Conservation (phyloP, 2,329 filamentous ascomycete genomes). For the Amphichorda felina region DNA sequence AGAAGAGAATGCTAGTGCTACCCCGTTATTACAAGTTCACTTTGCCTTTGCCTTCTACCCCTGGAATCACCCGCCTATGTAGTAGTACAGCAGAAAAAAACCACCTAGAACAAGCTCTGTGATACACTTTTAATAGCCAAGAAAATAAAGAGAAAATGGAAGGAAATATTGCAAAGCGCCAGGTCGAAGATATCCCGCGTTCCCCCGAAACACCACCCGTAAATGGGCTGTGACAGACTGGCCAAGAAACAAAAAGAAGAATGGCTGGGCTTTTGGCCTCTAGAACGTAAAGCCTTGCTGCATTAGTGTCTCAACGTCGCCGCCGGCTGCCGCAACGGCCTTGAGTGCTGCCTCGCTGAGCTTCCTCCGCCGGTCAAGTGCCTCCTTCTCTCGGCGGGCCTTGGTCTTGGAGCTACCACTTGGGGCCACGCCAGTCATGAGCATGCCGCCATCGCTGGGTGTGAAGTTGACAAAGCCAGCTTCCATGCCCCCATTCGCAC, state of each 20-base stretch:
- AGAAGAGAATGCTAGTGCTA: too few relatives aligned
- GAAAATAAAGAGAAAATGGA: too few relatives aligned
- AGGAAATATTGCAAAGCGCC: too few relatives aligned
- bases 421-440: conserved; percentile 84
- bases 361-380: conserved; percentile 59
- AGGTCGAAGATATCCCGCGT: too few relatives aligned
- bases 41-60: too few relatives aligned
- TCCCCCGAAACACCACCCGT: too few relatives aligned
- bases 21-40: too few relatives aligned
- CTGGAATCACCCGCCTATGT: too few relatives aligned
- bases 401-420: conserved; percentile 91
- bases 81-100: too few relatives aligned
- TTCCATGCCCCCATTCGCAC: conserved; percentile 13
- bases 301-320: conserved; percentile 45
- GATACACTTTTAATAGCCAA: too few relatives aligned
- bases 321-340: conserved; percentile 59
- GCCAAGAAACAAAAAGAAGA: conserved; percentile 3
- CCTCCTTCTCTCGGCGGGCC: conserved; percentile 81
- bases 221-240: too few relatives aligned
- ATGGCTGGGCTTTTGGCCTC: conserved; percentile 4
- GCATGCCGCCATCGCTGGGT: conserved; percentile 60
- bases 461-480: conserved; percentile 85
- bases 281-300: conserved; percentile 37
- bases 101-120: too few relatives aligned
- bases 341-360: conserved; percentile 57